Conservation (phyloP, 2,329 filamentous ascomycete genomes). For the Neonectria faginata region DNA sequence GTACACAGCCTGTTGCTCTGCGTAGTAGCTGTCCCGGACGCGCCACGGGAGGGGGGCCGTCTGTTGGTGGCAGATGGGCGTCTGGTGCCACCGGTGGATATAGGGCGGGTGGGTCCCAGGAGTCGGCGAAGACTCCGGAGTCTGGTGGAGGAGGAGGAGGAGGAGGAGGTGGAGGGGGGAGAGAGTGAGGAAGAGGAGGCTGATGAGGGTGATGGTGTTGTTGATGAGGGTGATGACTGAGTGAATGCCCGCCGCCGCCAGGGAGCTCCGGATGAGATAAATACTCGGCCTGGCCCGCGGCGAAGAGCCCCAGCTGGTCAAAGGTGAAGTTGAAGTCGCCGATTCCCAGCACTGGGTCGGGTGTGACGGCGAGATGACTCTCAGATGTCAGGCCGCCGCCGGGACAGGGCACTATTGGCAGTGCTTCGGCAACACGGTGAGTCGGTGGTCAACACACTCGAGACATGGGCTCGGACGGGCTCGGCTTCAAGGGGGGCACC, state of each 20-base stretch:
- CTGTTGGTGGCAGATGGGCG: constrained; percentile 19
- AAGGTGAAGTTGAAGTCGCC: constrained; percentile 53
- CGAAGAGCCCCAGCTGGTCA: constrained; percentile 49
- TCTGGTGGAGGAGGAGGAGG: not conserved
- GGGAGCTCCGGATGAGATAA: constrained; percentile 47
- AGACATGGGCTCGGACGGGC: constrained; percentile 21
- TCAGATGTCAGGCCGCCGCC: constrained; percentile 39
- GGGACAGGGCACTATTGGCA: constrained; percentile 45
- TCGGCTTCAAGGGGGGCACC: constrained; percentile 38
- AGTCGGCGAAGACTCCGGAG: constrained; percentile 38
- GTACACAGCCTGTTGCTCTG: constrained; percentile 33
- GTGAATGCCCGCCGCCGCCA: constrained; percentile 15
- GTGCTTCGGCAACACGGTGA: constrained; percentile 43
- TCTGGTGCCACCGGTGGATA: constrained; percentile 38
- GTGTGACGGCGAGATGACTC: constrained; percentile 45
- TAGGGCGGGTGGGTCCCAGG: constrained; percentile 39
- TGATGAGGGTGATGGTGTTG: not conserved
- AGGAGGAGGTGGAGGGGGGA: constrained; percentile 6
- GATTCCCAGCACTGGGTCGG: constrained; percentile 47
- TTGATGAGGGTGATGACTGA: constrained; percentile 20
- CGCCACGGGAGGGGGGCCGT: constrained; percentile 30
- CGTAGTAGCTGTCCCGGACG: constrained; percentile 31
- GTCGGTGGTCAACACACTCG: constrained; percentile 41
- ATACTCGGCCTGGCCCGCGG: constrained; percentile 39
- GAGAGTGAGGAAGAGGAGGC: constrained; percentile 1